Percentiles rank a stretch among this genome's conserved stretches.
Conservation (phyloP, 129 eudicot species). For the sunflower (Helianthus annuus) region DNA sequence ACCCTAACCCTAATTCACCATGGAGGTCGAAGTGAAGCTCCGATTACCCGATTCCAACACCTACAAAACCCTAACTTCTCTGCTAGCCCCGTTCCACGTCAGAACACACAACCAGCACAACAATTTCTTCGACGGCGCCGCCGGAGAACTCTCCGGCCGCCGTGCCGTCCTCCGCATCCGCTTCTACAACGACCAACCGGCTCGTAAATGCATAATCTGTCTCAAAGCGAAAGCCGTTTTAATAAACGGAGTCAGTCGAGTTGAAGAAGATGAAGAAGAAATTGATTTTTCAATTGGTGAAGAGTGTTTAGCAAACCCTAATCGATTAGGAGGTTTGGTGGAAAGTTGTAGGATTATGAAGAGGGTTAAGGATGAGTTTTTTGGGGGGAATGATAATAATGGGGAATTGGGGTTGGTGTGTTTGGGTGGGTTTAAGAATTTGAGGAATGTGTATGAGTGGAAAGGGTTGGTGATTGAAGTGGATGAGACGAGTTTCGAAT, state of each 20-base stretch:
- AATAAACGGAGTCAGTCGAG: conserved; percentile 72
- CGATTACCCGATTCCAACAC: conserved; percentile 45
- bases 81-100: conserved; percentile 54
- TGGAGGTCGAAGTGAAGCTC: conserved; percentile 80
- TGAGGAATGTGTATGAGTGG: conserved; percentile 90
- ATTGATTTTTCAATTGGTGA: conserved; percentile 52
- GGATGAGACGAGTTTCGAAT: conserved; percentile 74
- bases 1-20: conserved; percentile 28
- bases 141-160: conserved; percentile 50
- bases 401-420: conserved; percentile 52
- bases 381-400: conserved; percentile 17
- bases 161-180: conserved; percentile 85
- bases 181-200: conserved; percentile 54
- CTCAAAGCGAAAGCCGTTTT: conserved; percentile 76
- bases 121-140: conserved; percentile 75
- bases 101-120: conserved; percentile 74
- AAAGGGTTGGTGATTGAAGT: conserved; percentile 78
- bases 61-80: conserved; percentile 47
- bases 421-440: conserved; percentile 84
- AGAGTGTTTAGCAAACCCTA: conserved; percentile 48
- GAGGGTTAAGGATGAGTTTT: conserved; percentile 70
- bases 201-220: conserved; percentile 47
- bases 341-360: conserved; percentile 57
- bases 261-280: conserved; percentile 92
- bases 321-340: conserved; percentile 26